Evolutionary conservation across 2,329 filamentous ascomycete species (phyloP), one percentile per base, ranked within the genome.

Genomic region (Colletotrichum gigasporum): DNA sequence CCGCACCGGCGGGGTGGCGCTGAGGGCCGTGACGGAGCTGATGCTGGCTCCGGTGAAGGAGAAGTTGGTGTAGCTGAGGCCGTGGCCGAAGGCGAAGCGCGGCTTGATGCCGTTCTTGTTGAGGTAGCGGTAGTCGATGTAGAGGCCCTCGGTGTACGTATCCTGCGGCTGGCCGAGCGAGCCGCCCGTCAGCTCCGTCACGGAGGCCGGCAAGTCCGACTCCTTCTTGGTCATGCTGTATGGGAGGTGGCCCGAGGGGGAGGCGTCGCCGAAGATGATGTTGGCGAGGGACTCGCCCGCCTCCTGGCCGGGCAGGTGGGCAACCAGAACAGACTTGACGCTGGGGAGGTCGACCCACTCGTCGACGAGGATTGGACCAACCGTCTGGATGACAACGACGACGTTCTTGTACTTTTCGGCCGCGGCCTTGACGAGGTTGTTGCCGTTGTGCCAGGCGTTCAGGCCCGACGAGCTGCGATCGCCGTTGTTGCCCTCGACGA

Each of bases 51-150:
- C 80, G 1, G 82, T 65, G 60, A 93, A 84, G 11, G 85, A 79
- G 74, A 95, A 96, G 1, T 79, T 85, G 0, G 93, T 94, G 79
- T 96, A 97, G 54, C 90, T 92, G 2, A 97, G 84, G 0, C 94
- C 95, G 65, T 89, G 94, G 0, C 95, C 94, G 70, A 97, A 97
- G 47, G 93, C 91, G 73, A 90, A 97, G 1, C 91, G 90, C 1
- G 94, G 94, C 5, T 83, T 82, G 64, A 96, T 90, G 60, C 84
- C 82, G 57, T 90, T 77, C 73, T 91, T 92, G 80, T 97, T 94
- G 70, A 97, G 94, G 76, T 94, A 87, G 11, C 94, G 90, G 78
- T 97, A 97, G 80, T 97, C 95, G 69, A 96, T 89, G 73, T 94
- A 94, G 0, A 97, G 79, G 0, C 93, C 93, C 73, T 97, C 93